Percentiles rank a stretch among this genome's conserved stretches.
These are phyloP conservation scores for Thelonectria blattea DNA, from an alignment of 2,329 filamentous ascomycete species.

Conservation along the genomic window DNA sequence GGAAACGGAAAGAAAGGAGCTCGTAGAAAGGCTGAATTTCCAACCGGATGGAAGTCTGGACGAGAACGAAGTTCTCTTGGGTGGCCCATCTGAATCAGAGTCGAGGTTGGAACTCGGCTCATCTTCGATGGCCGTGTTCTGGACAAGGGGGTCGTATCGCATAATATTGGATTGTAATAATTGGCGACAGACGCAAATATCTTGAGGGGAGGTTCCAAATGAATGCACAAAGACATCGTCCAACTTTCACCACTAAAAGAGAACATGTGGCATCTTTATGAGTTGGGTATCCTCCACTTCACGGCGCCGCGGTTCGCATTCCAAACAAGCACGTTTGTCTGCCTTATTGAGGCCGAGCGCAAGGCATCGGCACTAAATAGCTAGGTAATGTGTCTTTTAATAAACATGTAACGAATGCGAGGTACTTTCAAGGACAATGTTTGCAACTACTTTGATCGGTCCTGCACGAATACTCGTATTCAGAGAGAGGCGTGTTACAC, in stretches of 20 bases:
- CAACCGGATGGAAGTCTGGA: neutral
- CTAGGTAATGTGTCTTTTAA: too few relatives aligned
- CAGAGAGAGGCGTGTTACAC: neutral
- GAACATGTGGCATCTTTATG: neutral
- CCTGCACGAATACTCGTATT: neutral
- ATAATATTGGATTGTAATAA: neutral
- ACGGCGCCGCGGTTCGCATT: neutral
- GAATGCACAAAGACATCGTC: too few relatives aligned
- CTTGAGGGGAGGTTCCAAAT: neutral
- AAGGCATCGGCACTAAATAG: neutral
- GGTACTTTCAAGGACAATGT: neutral
- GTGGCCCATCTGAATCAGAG: neutral
- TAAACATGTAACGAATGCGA: too few relatives aligned
- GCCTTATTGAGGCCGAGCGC: neutral
- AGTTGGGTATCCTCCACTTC: neutral
- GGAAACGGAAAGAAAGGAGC: neutral
- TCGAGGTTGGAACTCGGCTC: neutral
- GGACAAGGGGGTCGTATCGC: neutral
- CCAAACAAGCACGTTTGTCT: neutral
- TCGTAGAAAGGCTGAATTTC: neutral
- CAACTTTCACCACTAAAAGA: too few relatives aligned
- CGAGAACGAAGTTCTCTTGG: neutral
- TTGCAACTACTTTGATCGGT: neutral
- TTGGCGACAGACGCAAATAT: neutral
- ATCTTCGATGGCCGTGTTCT: neutral